Evolutionary conservation across 768 basidiomycete species (phyloP).

Genomic region (Dioszegia aurantiaca): DNA sequence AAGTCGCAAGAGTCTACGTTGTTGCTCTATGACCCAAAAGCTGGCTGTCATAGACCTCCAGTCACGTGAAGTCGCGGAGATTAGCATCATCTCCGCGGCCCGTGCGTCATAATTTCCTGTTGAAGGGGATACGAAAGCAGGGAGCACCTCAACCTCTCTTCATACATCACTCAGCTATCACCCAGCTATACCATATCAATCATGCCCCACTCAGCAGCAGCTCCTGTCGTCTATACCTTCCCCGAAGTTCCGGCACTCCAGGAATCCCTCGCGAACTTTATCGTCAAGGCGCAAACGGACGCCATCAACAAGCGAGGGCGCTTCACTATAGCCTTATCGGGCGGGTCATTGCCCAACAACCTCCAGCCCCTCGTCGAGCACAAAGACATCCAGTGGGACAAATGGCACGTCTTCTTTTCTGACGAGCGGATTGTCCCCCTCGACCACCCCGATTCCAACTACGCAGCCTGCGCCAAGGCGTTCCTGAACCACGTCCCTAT

Average conservation of each 20-base stretch:
- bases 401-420: conserved; percentile 97
- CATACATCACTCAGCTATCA: too few relatives aligned
- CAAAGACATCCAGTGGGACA: conserved; percentile 71
- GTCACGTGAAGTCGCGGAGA: too few relatives aligned
- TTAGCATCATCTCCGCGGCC: background rate
- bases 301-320: conserved; percentile 81
- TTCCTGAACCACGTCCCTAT: conserved; percentile 83
- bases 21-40: too few relatives aligned
- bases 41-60: too few relatives aligned
- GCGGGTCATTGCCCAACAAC: conserved; percentile 78
- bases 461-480: conserved; percentile 66
- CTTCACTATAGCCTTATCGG: conserved; percentile 91
- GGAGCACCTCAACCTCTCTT: too few relatives aligned
- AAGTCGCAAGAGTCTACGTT: too few relatives aligned
- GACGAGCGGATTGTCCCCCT: conserved; percentile 95
- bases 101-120: too few relatives aligned
- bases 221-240: conserved; percentile 74
- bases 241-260: conserved; percentile 60
- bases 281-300: conserved; percentile 82
- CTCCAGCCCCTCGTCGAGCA: conserved; percentile 68
- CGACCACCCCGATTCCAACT: conserved; percentile 90
- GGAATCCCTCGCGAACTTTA: conserved; percentile 70
- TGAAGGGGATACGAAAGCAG: too few relatives aligned
- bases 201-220: conserved; percentile 54
- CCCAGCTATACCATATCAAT: background rate